A percentile compares a stretch with the other conserved stretches of the same genome.
Conservation (phyloP, 306 rosid species). For the Quercus wislizeni region DNA sequence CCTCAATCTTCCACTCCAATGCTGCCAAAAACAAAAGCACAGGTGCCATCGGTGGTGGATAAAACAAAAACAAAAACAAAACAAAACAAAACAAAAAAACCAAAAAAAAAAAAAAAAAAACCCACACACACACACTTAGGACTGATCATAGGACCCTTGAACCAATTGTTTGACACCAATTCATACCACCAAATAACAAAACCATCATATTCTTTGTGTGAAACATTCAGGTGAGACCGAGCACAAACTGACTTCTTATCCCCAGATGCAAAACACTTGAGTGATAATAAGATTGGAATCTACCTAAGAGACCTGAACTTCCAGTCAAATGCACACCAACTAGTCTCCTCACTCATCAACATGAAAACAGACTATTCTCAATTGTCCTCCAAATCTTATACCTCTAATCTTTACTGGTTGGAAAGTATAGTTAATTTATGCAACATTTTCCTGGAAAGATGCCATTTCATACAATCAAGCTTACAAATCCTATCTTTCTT, state of each 20-base stretch:
- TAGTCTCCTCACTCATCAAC: slow-evolving; percentile 57
- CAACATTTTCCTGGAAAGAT: slow-evolving; percentile 9
- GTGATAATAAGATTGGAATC: slow-evolving; percentile 63
- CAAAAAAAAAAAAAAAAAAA: no score
- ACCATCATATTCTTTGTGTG: slow-evolving; percentile 56
- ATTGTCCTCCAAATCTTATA: slow-evolving; percentile 53
- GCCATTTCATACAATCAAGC: slow-evolving; percentile 22
- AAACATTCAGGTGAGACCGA: slow-evolving; percentile 71
- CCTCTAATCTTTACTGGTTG: slow-evolving; percentile 16
- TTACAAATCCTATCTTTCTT: slow-evolving; percentile 5
- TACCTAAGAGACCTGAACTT: slow-evolving; percentile 41
- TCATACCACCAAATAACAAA: slow-evolving; percentile 61
- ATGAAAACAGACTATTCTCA: slow-evolving; percentile 73
- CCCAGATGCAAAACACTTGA: slow-evolving; percentile 36
- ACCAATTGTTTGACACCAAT: slow-evolving; percentile 48
- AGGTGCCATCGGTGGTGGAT: slow-evolving; percentile 56
- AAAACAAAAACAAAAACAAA: neutral
- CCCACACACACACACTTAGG: slow-evolving; percentile 59
- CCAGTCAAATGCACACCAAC: slow-evolving; percentile 73
- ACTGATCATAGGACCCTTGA: slow-evolving; percentile 67
- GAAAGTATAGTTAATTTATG: slow-evolving; percentile 13
- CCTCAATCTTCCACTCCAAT: slow-evolving; percentile 24
- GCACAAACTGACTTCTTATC: slow-evolving; percentile 77
- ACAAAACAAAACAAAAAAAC: no score
- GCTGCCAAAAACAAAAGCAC: slow-evolving; percentile 77